Percentiles rank a stretch among this genome's conserved stretches.
Conservation (phyloP, 73 alveolate species). For the Tetrahymena thermophila region DNA sequence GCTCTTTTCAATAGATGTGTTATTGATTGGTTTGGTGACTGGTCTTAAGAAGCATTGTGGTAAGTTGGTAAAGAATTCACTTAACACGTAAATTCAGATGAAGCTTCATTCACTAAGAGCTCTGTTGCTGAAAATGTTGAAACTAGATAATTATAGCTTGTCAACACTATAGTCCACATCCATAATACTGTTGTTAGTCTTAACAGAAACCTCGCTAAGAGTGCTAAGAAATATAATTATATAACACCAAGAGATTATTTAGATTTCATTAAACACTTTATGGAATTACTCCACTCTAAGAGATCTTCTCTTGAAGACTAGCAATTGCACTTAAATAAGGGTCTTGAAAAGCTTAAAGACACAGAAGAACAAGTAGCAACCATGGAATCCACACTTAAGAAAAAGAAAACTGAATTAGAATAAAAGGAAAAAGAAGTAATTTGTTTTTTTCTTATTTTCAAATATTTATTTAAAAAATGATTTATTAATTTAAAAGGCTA, state of each 20-base stretch:
- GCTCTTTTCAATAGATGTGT: conserved; percentile 98
- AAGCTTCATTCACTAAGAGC: conserved; percentile 63
- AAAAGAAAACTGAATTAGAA: conserved; percentile 78
- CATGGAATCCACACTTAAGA: conserved; percentile 74
- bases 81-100: conserved; percentile 66
- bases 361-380: conserved; percentile 74
- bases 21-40: conserved; percentile 99
- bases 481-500: conserved; percentile 61
- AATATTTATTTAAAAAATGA: not conserved
- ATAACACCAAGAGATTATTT: conserved; percentile 99
- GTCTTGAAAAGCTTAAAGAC: conserved; percentile 89
- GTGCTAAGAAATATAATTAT: conserved; percentile 94
- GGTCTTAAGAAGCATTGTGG: conserved; percentile 93
- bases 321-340: conserved; percentile 88
- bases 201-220: conserved; percentile 71
- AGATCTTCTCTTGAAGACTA: conserved; percentile 89
- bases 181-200: conserved; percentile 80
- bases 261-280: conserved; percentile 96
- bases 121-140: conserved; percentile 39
- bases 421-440: conserved; percentile 62
- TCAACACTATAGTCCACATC: conserved; percentile 73
- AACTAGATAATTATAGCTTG: conserved; percentile 48
- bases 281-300: conserved; percentile 74
- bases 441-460: not conserved
- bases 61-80: conserved; percentile 87